A percentile compares a stretch with the other conserved stretches of the same genome.
Evolutionary conservation across 2,329 filamentous ascomycete genomes (phyloP).

Genomic region (Emergomyces orientalis): DNA sequence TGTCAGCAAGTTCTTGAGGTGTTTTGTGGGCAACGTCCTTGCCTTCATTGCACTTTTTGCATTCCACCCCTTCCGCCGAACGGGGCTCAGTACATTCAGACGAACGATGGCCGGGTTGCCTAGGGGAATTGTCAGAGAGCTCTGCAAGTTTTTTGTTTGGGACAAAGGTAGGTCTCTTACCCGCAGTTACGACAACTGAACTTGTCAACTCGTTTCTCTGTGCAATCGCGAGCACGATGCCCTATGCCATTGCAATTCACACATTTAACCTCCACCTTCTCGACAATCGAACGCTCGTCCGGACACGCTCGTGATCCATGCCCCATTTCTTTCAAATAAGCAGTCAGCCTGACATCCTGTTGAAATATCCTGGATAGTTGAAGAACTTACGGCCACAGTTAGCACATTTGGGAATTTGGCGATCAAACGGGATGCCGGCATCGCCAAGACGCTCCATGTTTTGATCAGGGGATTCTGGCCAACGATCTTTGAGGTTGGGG

Average conservation of each 20-base stretch:
- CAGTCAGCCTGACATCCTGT: slow-evolving; percentile 1
- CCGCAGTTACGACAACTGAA: slow-evolving; percentile 47
- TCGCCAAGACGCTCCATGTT: slow-evolving; percentile 44
- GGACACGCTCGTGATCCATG: slow-evolving; percentile 41
- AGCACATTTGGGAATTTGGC: slow-evolving; percentile 41
- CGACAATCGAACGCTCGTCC: slow-evolving; percentile 35
- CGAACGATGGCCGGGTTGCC: slow-evolving; percentile 38
- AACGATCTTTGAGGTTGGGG: slow-evolving; percentile 37
- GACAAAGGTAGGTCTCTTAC: slow-evolving; percentile 20
- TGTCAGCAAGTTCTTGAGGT: slow-evolving; percentile 12
- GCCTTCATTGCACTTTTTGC: slow-evolving; percentile 37
- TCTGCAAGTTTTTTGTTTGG: neutral
- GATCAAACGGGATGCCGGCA: slow-evolving; percentile 44
- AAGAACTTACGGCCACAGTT: slow-evolving; percentile 41
- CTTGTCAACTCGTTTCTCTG: slow-evolving; percentile 29
- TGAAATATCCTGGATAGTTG: neutral
- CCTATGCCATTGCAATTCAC: slow-evolving; percentile 40
- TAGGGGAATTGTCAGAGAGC: slow-evolving; percentile 19
- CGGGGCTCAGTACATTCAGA: slow-evolving; percentile 41
- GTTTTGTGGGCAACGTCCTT: slow-evolving; percentile 9
- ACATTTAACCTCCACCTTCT: slow-evolving; percentile 41
- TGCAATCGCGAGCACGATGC: slow-evolving; percentile 43
- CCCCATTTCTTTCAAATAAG: slow-evolving; percentile 35
- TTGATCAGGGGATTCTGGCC: slow-evolving; percentile 42
- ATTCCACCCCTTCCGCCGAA: slow-evolving; percentile 37